These are phyloP conservation scores for Fraxinus ornus DNA, from an alignment of 305 asterid species.

Conservation along the genomic window DNA sequence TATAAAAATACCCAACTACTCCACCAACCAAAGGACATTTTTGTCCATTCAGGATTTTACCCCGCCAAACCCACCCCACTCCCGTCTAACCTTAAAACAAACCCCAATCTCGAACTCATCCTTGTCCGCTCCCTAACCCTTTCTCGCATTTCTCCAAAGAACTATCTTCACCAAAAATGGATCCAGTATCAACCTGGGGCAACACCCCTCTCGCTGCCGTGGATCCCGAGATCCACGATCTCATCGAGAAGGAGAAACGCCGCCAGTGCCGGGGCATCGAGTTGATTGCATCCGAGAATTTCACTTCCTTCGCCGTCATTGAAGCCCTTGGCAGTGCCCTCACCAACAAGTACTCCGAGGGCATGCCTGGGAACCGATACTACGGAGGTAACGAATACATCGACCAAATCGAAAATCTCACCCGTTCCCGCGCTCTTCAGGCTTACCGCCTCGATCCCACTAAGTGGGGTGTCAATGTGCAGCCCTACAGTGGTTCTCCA, in stretches of 20 bases:
- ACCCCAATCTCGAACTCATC: constrained; percentile 12
- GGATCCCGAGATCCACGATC: constrained; percentile 90
- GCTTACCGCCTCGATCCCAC: constrained; percentile 85
- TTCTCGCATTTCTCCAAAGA: background rate
- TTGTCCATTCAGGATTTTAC: constrained; percentile 18
- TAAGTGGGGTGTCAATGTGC: constrained; percentile 96
- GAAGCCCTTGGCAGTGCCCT: constrained; percentile 91
- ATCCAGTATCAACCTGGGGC: constrained; percentile 79
- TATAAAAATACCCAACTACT: background rate
- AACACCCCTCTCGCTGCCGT: constrained; percentile 61
- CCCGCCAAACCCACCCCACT: background rate
- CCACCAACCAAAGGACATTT: constrained; percentile 27
- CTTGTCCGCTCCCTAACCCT: background rate
- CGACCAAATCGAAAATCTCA: constrained; percentile 84
- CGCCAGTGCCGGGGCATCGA: constrained; percentile 94
- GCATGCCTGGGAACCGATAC: constrained; percentile 89
- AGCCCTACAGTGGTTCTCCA: constrained; percentile 87
- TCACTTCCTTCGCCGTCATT: constrained; percentile 95
- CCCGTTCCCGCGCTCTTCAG: constrained; percentile 79
- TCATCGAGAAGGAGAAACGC: constrained; percentile 88
- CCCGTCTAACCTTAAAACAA: background rate
- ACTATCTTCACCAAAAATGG: constrained; percentile 42
- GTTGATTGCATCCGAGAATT: constrained; percentile 91
- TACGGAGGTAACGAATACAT: constrained; percentile 94
- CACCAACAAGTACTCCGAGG: constrained; percentile 95